Evolutionary conservation across 2,329 filamentous ascomycete species (phyloP).

Genomic region (Trichophyton equinum): DNA sequence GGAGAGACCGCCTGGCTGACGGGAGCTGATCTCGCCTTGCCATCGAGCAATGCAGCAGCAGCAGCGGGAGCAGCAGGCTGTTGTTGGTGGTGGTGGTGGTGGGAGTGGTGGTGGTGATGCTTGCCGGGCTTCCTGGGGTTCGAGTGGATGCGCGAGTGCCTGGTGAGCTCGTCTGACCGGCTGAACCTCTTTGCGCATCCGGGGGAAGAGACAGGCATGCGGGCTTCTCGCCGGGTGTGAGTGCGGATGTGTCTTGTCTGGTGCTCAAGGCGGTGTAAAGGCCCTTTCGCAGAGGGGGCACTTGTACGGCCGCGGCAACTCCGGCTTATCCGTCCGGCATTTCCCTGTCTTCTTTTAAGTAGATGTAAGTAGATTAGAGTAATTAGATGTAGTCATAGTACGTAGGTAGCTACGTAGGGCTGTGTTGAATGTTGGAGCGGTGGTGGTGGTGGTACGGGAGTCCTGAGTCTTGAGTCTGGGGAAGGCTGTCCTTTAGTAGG

Average conservation of each 20-base stretch:
- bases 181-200: constrained; percentile 97
- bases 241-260: constrained; percentile 87
- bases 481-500: too few relatives aligned
- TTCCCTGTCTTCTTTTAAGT: too few relatives aligned
- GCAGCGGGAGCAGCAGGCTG: too few relatives aligned
- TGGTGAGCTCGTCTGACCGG: constrained; percentile 87
- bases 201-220: constrained; percentile 86
- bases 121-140: constrained; percentile 92
- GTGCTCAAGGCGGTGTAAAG: constrained; percentile 93
- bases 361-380: too few relatives aligned
- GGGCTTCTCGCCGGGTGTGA: constrained; percentile 95
- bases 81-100: neutral
- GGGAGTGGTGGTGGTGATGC: constrained; percentile 42
- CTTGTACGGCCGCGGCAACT: constrained; percentile 93
- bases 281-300: constrained; percentile 97
- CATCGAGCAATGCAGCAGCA: neutral
- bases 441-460: too few relatives aligned
- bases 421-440: too few relatives aligned
- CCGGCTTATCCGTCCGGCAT: constrained; percentile 40
- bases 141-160: constrained; percentile 96
- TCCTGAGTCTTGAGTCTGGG: too few relatives aligned
- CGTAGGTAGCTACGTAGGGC: too few relatives aligned
- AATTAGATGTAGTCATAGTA: too few relatives aligned
- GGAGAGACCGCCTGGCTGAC: constrained; percentile 79
- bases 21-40: constrained; percentile 57